phyloP scores from a whole-genome alignment of 495 filamentous ascomycete species.

The Hypoxylon lenormandii region DNA sequence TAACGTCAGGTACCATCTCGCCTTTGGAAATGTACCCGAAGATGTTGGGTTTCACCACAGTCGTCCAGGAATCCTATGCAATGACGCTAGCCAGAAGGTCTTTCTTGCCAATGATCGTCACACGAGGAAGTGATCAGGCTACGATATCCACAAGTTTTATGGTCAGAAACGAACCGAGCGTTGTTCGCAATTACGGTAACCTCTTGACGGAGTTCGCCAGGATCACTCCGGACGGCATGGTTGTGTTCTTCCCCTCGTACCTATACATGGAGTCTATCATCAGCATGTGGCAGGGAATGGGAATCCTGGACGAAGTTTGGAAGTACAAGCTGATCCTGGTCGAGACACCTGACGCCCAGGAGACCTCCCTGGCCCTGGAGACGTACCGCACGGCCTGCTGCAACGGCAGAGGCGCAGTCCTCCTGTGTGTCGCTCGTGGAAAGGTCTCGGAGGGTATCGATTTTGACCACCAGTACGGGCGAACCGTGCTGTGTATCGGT shows the following conservation, averaged over 20 bases:
- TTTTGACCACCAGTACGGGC: constrained; percentile 98
- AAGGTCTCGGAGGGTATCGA: constrained; percentile 98
- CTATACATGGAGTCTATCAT: constrained; percentile 99
- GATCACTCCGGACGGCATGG: constrained; percentile 94
- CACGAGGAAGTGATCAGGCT: constrained; percentile 91
- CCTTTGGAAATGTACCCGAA: constrained; percentile 99
- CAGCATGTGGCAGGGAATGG: constrained; percentile 98
- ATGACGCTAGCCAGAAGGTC: constrained; percentile 97
- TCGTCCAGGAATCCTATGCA: constrained; percentile 93
- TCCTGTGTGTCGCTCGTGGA: constrained; percentile 93
- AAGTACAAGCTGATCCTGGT: constrained; percentile 98
- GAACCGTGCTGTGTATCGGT: constrained; percentile 95
- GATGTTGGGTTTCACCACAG: constrained; percentile 91
- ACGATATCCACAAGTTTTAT: constrained; percentile 90
- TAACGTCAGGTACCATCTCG: constrained; percentile 97
- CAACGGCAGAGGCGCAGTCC: constrained; percentile 91
- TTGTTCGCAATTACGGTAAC: constrained; percentile 94
- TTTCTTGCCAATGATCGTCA: constrained; percentile 98
- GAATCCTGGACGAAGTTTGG: constrained; percentile 96
- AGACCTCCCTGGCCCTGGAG: constrained; percentile 94
- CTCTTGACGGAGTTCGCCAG: constrained; percentile 92
- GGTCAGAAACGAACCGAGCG: constrained; percentile 91
- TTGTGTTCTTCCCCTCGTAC: constrained; percentile 99
- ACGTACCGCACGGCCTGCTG: constrained; percentile 97
- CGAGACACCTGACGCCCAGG: constrained; percentile 96